A percentile compares a stretch with the other conserved stretches of the same genome.
Evolutionary conservation across 192 early-diverging fungal genomes (phyloP).

Genomic region (Gonapodya prolifera): DNA sequence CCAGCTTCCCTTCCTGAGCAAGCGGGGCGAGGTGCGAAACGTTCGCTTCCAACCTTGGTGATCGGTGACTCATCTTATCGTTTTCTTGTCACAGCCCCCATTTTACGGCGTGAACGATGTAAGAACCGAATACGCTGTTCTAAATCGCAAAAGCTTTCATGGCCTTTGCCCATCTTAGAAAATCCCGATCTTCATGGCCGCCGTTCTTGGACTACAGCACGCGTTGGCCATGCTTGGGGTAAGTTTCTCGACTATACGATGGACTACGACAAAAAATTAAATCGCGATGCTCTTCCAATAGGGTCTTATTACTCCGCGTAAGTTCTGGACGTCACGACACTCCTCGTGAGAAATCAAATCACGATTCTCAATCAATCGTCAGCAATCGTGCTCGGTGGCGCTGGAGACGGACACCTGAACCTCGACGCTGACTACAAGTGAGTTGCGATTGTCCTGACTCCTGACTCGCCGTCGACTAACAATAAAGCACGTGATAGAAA

Average conservation of each 20-base stretch:
- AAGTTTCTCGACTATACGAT: background rate
- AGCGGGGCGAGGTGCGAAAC: too few species aligned
- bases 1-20: background rate
- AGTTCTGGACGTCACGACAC: too few species aligned
- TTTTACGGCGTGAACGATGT: background rate
- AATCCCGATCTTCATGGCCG: background rate
- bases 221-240: background rate
- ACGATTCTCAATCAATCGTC: too few species aligned
- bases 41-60: too few species aligned
- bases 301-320: background rate
- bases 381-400: background rate
- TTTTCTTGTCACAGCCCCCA: too few species aligned
- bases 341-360: too few species aligned
- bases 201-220: background rate
- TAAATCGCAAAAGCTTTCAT: too few species aligned
- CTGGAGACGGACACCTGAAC: background rate
- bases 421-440: background rate
- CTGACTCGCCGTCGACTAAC: background rate
- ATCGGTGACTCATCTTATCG: too few species aligned
- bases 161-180: too few species aligned
- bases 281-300: background rate
- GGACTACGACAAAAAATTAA: too few species aligned
- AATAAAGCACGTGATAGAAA: background rate
- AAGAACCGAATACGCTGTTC: too few species aligned
- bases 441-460: background rate